phyloP scores from a whole-genome alignment of 257 asterid genomes.

The Oldenlandia corymbosa region DNA sequence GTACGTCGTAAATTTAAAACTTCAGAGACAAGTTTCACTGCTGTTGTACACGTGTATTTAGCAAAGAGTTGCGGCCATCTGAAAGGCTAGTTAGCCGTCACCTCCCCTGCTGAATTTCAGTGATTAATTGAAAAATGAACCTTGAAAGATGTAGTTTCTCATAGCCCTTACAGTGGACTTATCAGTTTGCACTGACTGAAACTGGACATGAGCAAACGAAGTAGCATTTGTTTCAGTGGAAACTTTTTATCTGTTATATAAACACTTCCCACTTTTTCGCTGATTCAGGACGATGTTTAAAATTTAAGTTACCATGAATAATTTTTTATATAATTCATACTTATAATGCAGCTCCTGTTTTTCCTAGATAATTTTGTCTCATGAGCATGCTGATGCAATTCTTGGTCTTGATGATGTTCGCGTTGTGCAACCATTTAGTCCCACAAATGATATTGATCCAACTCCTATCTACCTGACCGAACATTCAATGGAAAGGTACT shows the following conservation, averaged over 20 bases:
- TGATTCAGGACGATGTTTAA: background rate
- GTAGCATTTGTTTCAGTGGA: background rate
- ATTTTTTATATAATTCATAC: background rate
- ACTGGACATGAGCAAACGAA: background rate
- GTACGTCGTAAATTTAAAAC: background rate
- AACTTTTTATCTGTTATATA: background rate
- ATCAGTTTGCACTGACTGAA: background rate
- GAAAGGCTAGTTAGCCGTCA: background rate
- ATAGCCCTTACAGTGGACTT: background rate
- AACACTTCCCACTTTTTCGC: background rate
- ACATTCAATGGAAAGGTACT: slow-evolving; percentile 80
- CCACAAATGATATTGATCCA: slow-evolving; percentile 83
- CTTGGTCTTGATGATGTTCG: slow-evolving; percentile 98
- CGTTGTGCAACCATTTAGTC: slow-evolving; percentile 80
- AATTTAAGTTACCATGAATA: too few relatives aligned
- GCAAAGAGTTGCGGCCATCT: background rate
- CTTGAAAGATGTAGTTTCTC: background rate
- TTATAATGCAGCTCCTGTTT: slow-evolving; percentile 12
- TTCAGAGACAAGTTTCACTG: too few relatives aligned
- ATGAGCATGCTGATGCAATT: slow-evolving; percentile 98
- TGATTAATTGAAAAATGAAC: background rate
- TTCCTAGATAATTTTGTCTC: slow-evolving; percentile 82
- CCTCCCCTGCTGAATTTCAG: too few relatives aligned
- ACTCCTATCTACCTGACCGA: slow-evolving; percentile 78
- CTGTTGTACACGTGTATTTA: background rate